Evolutionary conservation across 306 rosid genomes (phyloP), one percentile per base, ranked within the genome.

Genomic region (Malus orientalis): DNA sequence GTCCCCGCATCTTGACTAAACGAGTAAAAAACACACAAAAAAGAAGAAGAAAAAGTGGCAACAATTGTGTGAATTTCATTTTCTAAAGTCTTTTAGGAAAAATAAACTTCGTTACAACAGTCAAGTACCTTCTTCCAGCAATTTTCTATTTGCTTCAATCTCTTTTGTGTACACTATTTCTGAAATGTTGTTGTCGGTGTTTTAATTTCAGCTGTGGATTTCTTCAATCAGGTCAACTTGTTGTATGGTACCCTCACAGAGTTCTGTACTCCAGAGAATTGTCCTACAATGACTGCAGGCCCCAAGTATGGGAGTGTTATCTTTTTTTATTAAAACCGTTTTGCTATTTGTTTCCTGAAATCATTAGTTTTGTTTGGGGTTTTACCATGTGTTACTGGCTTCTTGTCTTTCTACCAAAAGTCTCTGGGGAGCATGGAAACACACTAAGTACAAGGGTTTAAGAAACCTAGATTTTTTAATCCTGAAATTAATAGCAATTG

Each of bases 141-240:
- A 74, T 75, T 81, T 78, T 27, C 45, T 63, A 25, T 23, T 36
- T 57, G 30, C 13, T 16, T 63, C 44, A 59, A 75, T 30, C 53
- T 45, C 51, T 78, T 33, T 3, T 49, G 22, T 42, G 64, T 70
- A 57, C 32, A 67, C 33, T 63, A 54, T 73, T 67, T 80, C 85
- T 87, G 73, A 86, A 81, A 70, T 75, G 51, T 61, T 61, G 32
- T 83, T 67, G 58, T 71, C 76, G 78, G 67, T 53, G 45, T 79
- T 84, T 77, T 69, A 71, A 72, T 83, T 88, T 80, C 97, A 96
- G 98, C 98, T 78, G 99, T 96, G 74, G 99, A 96, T 89, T 96
- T 96, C 87, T 96, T 96, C 94, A 96, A 96, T 86, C 99, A 96
- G 88, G 98, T 92, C 93, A 93, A 96, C 88, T 92, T 96, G 88